Percentiles rank a stretch among this genome's conserved stretches.
Evolutionary conservation across 225 moss, liverwort and hornwort genomes (phyloP).

Genomic region (Asterella californica): DNA sequence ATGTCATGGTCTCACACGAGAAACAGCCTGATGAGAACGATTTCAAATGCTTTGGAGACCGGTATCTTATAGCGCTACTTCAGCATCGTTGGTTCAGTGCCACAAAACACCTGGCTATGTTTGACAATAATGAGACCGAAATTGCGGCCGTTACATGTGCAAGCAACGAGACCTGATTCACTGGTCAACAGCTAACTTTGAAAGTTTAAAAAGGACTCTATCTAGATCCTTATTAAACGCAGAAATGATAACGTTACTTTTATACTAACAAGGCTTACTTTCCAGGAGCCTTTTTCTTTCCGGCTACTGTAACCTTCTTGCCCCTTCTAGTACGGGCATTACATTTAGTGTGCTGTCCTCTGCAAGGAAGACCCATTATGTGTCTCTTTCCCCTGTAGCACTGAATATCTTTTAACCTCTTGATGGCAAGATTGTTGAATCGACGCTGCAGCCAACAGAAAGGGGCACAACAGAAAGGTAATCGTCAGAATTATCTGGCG

Average conservation of each 20-base stretch:
- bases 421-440: slow-evolving; percentile 79
- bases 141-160: no score
- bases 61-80: no score
- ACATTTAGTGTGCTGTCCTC: slow-evolving; percentile 91
- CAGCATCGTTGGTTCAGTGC: no score
- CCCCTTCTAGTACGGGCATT: slow-evolving; percentile 85
- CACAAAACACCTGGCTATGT: no score
- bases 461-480: no score
- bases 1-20: no score
- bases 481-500: background rate
- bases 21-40: no score
- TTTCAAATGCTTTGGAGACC: no score
- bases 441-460: slow-evolving; percentile 50
- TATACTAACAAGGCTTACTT: slow-evolving; percentile 43
- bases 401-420: slow-evolving; percentile 87
- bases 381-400: slow-evolving; percentile 86
- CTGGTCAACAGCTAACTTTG: background rate
- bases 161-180: background rate
- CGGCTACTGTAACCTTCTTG: slow-evolving; percentile 90
- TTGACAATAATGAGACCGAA: no score
- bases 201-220: background rate
- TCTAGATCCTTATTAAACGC: background rate
- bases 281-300: slow-evolving; percentile 83
- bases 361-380: slow-evolving; percentile 65
- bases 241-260: background rate